These are phyloP conservation scores for Hsuehochloa calcarea DNA, from an alignment of 176 grass and related monocot species.

Conservation along the genomic window DNA sequence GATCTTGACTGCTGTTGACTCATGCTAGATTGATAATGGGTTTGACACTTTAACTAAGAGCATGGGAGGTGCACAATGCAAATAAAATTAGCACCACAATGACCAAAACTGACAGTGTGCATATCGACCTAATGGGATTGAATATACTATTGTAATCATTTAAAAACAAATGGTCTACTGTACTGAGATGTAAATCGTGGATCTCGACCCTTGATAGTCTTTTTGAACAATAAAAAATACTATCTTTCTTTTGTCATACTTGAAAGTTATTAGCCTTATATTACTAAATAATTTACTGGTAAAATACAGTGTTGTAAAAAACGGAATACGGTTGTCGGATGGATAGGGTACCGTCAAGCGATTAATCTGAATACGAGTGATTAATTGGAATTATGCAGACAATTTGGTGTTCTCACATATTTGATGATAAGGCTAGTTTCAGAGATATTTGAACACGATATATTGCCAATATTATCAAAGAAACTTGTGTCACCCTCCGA, in stretches of 20 bases:
- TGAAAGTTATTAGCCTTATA: neutral
- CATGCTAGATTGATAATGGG: neutral
- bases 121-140: neutral
- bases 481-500: too few relatives aligned
- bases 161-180: neutral
- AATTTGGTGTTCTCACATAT: too few relatives aligned
- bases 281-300: neutral
- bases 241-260: neutral
- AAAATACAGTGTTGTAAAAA: too few relatives aligned
- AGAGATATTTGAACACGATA: too few relatives aligned
- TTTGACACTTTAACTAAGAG: neutral
- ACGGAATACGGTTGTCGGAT: too few relatives aligned
- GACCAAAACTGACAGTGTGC: neutral
- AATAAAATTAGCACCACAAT: neutral
- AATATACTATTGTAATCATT: neutral
- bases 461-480: too few relatives aligned
- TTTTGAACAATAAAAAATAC: conserved; percentile 4
- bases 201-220: neutral
- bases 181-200: neutral
- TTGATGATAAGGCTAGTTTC: too few relatives aligned
- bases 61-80: neutral
- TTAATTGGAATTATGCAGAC: too few relatives aligned
- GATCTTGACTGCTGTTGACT: neutral
- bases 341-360: too few relatives aligned
- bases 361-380: too few relatives aligned